Conservation (phyloP, 805 yeast species). For the Yamadazyma phyllophila region DNA sequence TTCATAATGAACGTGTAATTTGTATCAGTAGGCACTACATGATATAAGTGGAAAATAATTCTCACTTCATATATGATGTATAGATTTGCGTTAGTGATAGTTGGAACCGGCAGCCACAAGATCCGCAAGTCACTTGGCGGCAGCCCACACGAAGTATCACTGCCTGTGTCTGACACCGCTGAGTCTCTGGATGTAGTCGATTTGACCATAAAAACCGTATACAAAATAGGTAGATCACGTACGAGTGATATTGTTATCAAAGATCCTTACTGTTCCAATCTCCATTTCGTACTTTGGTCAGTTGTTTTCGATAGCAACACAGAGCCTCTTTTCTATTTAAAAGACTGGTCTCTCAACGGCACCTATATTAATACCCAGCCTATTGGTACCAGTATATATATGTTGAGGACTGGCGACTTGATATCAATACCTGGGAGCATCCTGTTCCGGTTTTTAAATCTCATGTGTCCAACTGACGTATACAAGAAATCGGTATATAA, state of each 20-base stretch:
- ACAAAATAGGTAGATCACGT: constrained; percentile 43
- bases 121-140: not conserved
- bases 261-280: constrained; percentile 41
- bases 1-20: no score
- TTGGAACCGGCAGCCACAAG: not conserved
- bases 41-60: no score
- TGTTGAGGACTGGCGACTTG: constrained; percentile 39
- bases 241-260: constrained; percentile 28
- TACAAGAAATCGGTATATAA: not conserved
- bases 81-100: not conserved
- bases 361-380: constrained; percentile 39
- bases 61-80: not conserved
- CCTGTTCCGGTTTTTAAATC: constrained; percentile 1
- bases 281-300: constrained; percentile 50
- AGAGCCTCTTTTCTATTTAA: constrained; percentile 47
- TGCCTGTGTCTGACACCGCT: not conserved
- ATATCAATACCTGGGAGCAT: constrained; percentile 16
- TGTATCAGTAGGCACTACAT: no score
- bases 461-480: no score
- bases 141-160: no score
- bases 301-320: constrained; percentile 49
- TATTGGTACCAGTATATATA: constrained; percentile 24
- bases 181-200: not conserved
- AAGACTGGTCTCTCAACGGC: constrained; percentile 54
- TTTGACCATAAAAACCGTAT: constrained; percentile 1